Conservation (phyloP, 2,329 filamentous ascomycete genomes). For the Diaporthe ilicicola region DNA sequence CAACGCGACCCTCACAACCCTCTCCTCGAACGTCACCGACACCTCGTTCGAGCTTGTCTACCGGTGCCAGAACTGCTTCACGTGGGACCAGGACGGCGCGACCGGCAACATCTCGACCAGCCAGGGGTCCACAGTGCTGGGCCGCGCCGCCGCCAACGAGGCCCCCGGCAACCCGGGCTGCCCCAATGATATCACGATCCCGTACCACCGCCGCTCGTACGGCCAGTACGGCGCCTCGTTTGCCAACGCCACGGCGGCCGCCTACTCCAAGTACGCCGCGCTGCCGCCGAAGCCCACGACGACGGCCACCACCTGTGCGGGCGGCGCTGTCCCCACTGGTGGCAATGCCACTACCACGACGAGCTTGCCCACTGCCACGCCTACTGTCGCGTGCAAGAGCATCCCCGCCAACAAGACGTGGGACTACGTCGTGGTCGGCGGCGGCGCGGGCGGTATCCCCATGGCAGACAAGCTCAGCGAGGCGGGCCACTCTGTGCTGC, state of each 20-base stretch:
- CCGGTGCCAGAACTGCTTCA: constrained; percentile 61
- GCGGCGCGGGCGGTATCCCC: constrained; percentile 65
- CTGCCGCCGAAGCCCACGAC: constrained; percentile 43
- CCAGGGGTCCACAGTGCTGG: constrained; percentile 47
- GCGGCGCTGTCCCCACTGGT: constrained; percentile 43
- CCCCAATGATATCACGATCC: constrained; percentile 41
- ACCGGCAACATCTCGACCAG: constrained; percentile 46
- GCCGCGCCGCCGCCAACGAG: constrained; percentile 57
- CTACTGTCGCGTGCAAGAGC: constrained; percentile 14
- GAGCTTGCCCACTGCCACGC: constrained; percentile 43
- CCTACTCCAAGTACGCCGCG: constrained; percentile 43
- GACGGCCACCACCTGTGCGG: background rate
- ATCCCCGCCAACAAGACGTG: constrained; percentile 46
- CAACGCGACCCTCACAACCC: constrained; percentile 63
- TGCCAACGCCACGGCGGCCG: constrained; percentile 39
- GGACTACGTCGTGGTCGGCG: constrained; percentile 70
- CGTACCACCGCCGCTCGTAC: constrained; percentile 45
- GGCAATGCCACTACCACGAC: background rate
- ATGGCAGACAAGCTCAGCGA: constrained; percentile 69
- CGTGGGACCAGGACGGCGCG: constrained; percentile 55
- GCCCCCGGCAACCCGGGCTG: constrained; percentile 46
- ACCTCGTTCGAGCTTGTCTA: constrained; percentile 67
- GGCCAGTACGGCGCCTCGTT: constrained; percentile 40
- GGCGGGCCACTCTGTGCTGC: constrained; percentile 66
- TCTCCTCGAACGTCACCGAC: constrained; percentile 61